Evolutionary conservation across 2,329 filamentous ascomycete genomes (phyloP), one percentile per base, ranked within the genome.

Genomic region (Aspergillus sp.): DNA sequence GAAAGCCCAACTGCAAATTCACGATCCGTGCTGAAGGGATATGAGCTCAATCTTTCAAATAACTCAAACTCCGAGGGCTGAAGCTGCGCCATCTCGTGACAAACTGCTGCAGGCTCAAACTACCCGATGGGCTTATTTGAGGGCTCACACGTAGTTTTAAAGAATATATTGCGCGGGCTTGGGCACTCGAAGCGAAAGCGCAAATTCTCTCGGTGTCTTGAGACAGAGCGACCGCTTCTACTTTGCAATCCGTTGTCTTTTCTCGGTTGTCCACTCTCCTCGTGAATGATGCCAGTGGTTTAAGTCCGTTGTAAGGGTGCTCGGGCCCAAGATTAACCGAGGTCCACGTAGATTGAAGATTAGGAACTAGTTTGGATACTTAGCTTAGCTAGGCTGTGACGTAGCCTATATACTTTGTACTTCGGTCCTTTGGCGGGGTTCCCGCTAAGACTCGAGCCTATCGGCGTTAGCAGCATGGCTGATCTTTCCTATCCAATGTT

Each of bases 1-100:
- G 76, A 73, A n/a, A 82, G 74, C n/a, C 80, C 80, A 50, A 73
- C 73, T 59, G 76, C 78, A 64, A 82, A 82, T 62, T 82, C 79
- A 1, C 64, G 58, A 61, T 82, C 80, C 7, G 70, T 59, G 19
- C 62, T 57, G 62, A 81, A 82, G 19, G 73, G 65, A 61, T 82
- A 81, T 15, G 69, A 59, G 8, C 70, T 70, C 21, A 82, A 59
- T 49, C 59, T 59, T 42, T 73, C 65, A 55, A 76, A 80, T 39
- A 71, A 50, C 25, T 63, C 60, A 8, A 39, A 30, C 23, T 64
- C 54, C 47, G 59, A 52, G 11, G 54, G 32, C 27, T 48, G 58
- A 3, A 53, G 30, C 7, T 53, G 25, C 53, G 58, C 30, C 58
- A 63, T 63, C 58, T 60, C 10, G 21, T 17, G 25, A 50, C 15